Percentiles rank a stretch among this genome's conserved stretches.
Evolutionary conservation across 1,284 basidiomycete species (phyloP).

Genomic region (Austroboletus novae-zelandiae): DNA sequence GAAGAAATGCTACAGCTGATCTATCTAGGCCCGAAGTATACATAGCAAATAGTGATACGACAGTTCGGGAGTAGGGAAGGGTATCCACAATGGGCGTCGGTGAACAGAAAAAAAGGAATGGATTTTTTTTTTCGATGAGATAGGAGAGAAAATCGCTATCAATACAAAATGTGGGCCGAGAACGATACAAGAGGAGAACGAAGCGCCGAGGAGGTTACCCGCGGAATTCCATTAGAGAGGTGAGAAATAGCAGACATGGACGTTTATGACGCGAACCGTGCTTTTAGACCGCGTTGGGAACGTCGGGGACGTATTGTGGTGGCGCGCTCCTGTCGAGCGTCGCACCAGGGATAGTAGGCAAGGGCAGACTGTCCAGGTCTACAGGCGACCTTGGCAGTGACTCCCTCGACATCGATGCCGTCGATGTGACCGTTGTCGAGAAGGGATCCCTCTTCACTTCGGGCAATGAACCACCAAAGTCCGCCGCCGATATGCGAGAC

Average conservation of each 20-base stretch:
- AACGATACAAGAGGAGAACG: not conserved
- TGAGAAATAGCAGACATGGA: not conserved
- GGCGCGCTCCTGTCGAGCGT: constrained; percentile 10
- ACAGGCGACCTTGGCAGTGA: constrained; percentile 24
- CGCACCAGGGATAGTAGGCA: constrained; percentile 20
- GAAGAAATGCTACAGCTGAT: constrained; percentile 18
- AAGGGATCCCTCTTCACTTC: constrained; percentile 32
- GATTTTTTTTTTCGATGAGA: not conserved
- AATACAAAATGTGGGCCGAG: constrained; percentile 22
- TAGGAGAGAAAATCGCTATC: constrained; percentile 13
- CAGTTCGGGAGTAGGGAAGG: constrained; percentile 7
- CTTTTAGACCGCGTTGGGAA: constrained; percentile 14
- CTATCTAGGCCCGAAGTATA: constrained; percentile 16
- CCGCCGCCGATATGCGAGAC: constrained; percentile 39
- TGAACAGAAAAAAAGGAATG: not conserved
- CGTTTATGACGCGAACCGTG: not conserved
- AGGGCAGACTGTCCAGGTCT: constrained; percentile 12
- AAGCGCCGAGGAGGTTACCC: not conserved
- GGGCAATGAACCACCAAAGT: constrained; percentile 34
- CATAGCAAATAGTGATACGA: constrained; percentile 24
- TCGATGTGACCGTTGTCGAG: constrained; percentile 21
- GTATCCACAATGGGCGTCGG: constrained; percentile 14
- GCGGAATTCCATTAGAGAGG: not conserved
- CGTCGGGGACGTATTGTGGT: constrained; percentile 20
- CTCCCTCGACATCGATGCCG: constrained; percentile 27